Conservation (phyloP, 2,329 filamentous ascomycete genomes). For the Magnaporthiopsis incrustans region DNA sequence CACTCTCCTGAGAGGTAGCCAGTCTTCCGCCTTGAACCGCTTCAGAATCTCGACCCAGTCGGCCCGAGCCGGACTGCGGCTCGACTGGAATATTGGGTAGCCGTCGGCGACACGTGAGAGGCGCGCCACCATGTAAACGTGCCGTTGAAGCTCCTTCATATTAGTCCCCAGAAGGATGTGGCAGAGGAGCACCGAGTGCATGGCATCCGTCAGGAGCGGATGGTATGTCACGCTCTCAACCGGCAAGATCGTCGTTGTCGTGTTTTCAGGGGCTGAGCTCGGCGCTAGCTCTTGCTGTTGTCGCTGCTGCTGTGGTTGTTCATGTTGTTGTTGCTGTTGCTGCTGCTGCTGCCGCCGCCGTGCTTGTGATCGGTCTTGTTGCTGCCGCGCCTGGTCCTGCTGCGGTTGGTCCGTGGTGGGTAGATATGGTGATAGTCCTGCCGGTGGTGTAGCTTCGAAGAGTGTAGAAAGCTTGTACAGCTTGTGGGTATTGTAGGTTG, state of each 20-base stretch:
- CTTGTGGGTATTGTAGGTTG: slow-evolving; percentile 12
- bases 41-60: slow-evolving; percentile 76
- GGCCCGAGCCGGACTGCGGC: slow-evolving; percentile 61
- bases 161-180: slow-evolving; percentile 77
- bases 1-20: slow-evolving; percentile 1
- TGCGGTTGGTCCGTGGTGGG: slow-evolving; percentile 13
- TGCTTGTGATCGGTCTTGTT: neutral
- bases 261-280: neutral
- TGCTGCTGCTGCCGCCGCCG: neutral
- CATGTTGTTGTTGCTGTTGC: too few species aligned
- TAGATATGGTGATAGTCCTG: slow-evolving; percentile 62
- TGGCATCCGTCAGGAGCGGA: slow-evolving; percentile 67
- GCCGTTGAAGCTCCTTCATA: slow-evolving; percentile 65
- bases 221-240: slow-evolving; percentile 69
- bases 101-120: slow-evolving; percentile 67
- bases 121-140: slow-evolving; percentile 74
- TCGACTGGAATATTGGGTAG: slow-evolving; percentile 71
- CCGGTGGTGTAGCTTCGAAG: slow-evolving; percentile 60
- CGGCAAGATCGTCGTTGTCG: neutral
- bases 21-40: slow-evolving; percentile 30
- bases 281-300: neutral
- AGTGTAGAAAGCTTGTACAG: slow-evolving; percentile 48
- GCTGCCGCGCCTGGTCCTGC: neutral
- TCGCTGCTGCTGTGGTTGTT: neutral
- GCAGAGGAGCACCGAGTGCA: slow-evolving; percentile 70